phyloP scores from a whole-genome alignment of 768 basidiomycete genomes.

The Mycena galericulata region DNA sequence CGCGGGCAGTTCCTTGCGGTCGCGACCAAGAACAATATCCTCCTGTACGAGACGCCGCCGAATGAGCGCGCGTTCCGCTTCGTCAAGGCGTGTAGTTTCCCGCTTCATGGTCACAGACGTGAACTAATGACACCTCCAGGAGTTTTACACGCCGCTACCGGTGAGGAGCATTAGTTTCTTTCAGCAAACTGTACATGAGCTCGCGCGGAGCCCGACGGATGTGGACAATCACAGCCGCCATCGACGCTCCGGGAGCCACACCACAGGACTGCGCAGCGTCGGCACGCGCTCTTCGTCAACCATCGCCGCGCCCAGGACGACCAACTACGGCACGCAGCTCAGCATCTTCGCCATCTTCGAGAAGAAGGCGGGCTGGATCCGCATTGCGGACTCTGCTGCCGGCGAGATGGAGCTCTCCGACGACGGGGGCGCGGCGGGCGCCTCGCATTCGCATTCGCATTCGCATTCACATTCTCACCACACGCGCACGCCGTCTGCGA shows the following conservation, averaged over 20 bases:
- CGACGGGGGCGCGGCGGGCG: slow-evolving; percentile 43
- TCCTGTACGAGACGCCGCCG: slow-evolving; percentile 85
- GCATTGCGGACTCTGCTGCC: slow-evolving; percentile 83
- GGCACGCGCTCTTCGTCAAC: slow-evolving; percentile 44
- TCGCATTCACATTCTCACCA: slow-evolving; percentile 40
- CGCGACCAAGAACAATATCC: slow-evolving; percentile 77
- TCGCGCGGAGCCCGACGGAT: slow-evolving; percentile 58
- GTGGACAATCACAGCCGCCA: slow-evolving; percentile 41
- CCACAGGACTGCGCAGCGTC: slow-evolving; percentile 51
- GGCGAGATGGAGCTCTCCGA: slow-evolving; percentile 79
- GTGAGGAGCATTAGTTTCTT: slow-evolving; percentile 79
- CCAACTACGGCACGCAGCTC: slow-evolving; percentile 75
- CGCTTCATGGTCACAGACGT: too few species aligned
- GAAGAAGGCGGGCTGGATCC: slow-evolving; percentile 89
- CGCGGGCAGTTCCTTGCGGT: slow-evolving; percentile 75
- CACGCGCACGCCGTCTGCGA: slow-evolving; percentile 49
- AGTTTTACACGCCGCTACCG: slow-evolving; percentile 84
- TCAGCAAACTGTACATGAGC: slow-evolving; percentile 72
- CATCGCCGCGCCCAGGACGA: slow-evolving; percentile 29
- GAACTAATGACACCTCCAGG: slow-evolving; percentile 59
- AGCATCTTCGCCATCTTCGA: slow-evolving; percentile 88
- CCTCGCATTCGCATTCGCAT: too few species aligned
- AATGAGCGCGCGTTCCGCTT: slow-evolving; percentile 87
- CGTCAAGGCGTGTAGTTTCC: slow-evolving; percentile 73
- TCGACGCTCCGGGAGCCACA: slow-evolving; percentile 58